A percentile compares a stretch with the other conserved stretches of the same genome.
phyloP scores from a whole-genome alignment of 306 rosid species.

The Lathyrus aphaca region DNA sequence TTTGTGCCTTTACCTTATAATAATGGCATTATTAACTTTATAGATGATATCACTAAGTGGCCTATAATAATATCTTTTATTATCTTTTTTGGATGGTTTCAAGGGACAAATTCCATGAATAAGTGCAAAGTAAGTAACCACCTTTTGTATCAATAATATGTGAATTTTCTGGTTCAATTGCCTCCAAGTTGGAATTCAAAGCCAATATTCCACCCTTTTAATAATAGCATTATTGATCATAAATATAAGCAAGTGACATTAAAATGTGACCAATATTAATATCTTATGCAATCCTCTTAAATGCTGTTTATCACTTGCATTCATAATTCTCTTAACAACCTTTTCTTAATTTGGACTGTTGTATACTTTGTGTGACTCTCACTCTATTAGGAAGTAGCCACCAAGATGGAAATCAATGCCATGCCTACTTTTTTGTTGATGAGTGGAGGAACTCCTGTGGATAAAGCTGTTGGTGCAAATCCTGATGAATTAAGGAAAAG shows the following conservation, averaged over 20 bases:
- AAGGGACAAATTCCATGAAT: conserved; percentile 35
- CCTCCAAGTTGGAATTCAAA: conserved; percentile 29
- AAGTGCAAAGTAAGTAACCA: conserved; percentile 24
- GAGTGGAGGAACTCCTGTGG: conserved; percentile 44
- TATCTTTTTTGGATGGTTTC: conserved; percentile 24
- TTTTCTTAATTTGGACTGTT: conserved; percentile 18
- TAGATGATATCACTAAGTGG: neutral
- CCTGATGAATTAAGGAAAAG: conserved; percentile 46
- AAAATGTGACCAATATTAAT: neutral
- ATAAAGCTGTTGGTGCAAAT: conserved; percentile 54
- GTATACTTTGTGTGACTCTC: conserved; percentile 29
- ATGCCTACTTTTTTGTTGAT: conserved; percentile 51
- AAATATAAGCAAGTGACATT: conserved; percentile 5
- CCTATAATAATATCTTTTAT: conserved; percentile 3
- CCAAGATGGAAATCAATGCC: conserved; percentile 54
- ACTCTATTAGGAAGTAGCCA: conserved; percentile 47
- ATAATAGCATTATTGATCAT: conserved; percentile 39
- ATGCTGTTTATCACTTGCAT: conserved; percentile 8
- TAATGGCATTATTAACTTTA: conserved; percentile 23
- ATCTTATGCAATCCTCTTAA: neutral
- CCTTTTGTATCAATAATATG: conserved; percentile 3
- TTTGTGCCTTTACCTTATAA: conserved; percentile 28
- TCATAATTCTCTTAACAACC: conserved; percentile 18
- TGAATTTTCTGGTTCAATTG: conserved; percentile 33
- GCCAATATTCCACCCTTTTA: conserved; percentile 11